Base-by-base conservation (phyloP, 164 flowering plant species). In the Macadamia integrifolia region DNA sequence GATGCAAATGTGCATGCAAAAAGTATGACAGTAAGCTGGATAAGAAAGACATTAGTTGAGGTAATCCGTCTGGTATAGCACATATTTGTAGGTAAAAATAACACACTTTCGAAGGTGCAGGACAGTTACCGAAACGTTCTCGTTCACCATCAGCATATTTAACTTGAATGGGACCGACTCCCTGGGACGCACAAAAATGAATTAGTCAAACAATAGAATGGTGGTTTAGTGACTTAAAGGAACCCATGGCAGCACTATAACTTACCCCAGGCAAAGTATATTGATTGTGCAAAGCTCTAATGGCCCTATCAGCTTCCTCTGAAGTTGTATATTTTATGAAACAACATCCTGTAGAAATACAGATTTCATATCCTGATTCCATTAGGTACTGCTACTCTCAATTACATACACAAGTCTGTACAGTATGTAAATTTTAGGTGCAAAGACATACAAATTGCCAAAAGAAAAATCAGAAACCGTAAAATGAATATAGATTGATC, bases 71-170 rank as follows among this genome's bases (percentile, higher is more conserved):
- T 11, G 13, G 50, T 46, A 46, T 46, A 46, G 7, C 50, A 46
- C 9, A 1, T 46, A 46, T 46, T 46, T 46, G 50, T 46, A 46
- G 59, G 30, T 57, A 57, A 50, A 30, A 66, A 65, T 11, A 11
- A 17, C 30, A 6, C 13, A 6, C 18, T 57, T 42, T 40, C 42
- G 14, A 32, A 62, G 55, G 60, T 43, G 64, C 50, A 60, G 58
- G 70, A 60, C 29, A 72, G 72, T 80, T 88, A 90, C 99, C 99
- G 70, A 90, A 87, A 18, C 99, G 94, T 74, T 92, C 99, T 44
- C 94, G 81, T 71, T 95, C 98, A 9, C 97, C 99, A 76, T 95
- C 99, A 69, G 99, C 99, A 84, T 88, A 95, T 75, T 97, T 83
- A 61, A 95, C 99, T 86, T 95, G 99, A 60, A 95, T 89, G 46